Evolutionary conservation across 139 green algal species (phyloP), one percentile per base, ranked within the genome.

Genomic region (Chlamydomonas applanata): DNA sequence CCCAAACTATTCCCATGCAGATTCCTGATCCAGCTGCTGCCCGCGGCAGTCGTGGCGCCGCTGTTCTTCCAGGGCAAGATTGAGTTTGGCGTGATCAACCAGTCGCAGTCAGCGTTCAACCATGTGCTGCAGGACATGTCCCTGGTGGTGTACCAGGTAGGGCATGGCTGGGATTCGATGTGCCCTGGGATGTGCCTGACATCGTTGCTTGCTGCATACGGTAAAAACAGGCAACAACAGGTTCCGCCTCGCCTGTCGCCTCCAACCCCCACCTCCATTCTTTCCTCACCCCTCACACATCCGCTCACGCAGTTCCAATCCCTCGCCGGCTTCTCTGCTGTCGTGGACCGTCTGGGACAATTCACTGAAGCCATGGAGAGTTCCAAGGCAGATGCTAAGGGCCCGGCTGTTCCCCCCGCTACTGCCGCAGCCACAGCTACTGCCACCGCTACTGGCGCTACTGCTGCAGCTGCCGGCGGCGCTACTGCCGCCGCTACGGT

Each of bases 51-150:
- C n/a, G 92, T 99, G 44, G 93, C 95, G n/a, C 94, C 94, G 11
- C 87, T 98, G 17, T 99, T 89, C 87, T 99, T 99, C 85, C 69
- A 82, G 84, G 93, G 94, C 49, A 90, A 98, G 79, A 98, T 99
- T 65, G 96, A 98, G 77, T 98, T 99, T 89, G 96, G 96, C 14
- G 96, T 99, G 27, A 94, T 99, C 88, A 99, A 95, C 75, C 96
- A 99, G 87, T 94, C 84, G 76, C 73, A 78, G 54, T 87, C 83
- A 44, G 95, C 96, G 1, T 99, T 99, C 90, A 97, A 93, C 78
- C 96, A 99, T 89, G 94, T 99, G 60, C 81, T 99, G 4, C 82
- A 77, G 27, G 96, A 99, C 75, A 84, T 99, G 19, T 97, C 92
- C 0, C 76, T 99, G 14, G 88, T 99, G 44, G 95, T 99, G 4